These are phyloP conservation scores for Irpex sp. DNA, from an alignment of 1,284 basidiomycete species.

Conservation along the genomic window DNA sequence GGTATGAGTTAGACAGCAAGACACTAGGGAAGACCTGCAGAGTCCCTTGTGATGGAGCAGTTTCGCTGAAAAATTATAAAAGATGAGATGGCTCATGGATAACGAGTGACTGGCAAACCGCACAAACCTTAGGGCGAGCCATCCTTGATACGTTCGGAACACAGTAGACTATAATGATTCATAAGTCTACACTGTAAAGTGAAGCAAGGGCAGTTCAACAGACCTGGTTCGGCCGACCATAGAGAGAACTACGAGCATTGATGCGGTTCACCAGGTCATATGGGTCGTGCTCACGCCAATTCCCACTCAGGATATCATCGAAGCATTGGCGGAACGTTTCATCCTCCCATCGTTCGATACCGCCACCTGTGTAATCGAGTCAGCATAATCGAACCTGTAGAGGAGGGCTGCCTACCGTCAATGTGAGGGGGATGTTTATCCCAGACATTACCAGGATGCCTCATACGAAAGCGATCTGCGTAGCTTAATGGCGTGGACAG, in stretches of 20 bases:
- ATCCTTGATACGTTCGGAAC: slow-evolving; percentile 82
- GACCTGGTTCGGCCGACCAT: slow-evolving; percentile 56
- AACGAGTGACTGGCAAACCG: not conserved
- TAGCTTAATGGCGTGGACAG: slow-evolving; percentile 70
- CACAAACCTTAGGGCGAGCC: slow-evolving; percentile 60
- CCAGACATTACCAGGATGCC: slow-evolving; percentile 72
- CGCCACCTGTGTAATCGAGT: slow-evolving; percentile 46
- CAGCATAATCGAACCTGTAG: not conserved
- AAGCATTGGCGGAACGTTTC: slow-evolving; percentile 64
- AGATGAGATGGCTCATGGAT: too few species aligned
- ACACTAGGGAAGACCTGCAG: slow-evolving; percentile 78
- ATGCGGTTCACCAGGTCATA: slow-evolving; percentile 64
- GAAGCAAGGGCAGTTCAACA: not conserved
- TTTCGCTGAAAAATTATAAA: slow-evolving; percentile 42
- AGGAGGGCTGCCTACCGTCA: slow-evolving; percentile 46
- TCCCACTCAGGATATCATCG: slow-evolving; percentile 59
- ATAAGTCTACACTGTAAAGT: not conserved
- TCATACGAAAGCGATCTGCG: slow-evolving; percentile 80
- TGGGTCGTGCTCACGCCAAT: slow-evolving; percentile 72
- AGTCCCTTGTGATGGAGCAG: slow-evolving; percentile 74
- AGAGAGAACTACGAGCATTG: slow-evolving; percentile 57
- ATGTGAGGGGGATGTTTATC: slow-evolving; percentile 72
- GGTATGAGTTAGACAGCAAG: slow-evolving; percentile 72
- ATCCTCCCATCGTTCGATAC: slow-evolving; percentile 87
- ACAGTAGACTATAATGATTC: slow-evolving; percentile 46